Percentiles rank a stretch among this genome's conserved stretches.
Conservation (phyloP, 129 eudicot genomes). For the Lactuca saligna region DNA sequence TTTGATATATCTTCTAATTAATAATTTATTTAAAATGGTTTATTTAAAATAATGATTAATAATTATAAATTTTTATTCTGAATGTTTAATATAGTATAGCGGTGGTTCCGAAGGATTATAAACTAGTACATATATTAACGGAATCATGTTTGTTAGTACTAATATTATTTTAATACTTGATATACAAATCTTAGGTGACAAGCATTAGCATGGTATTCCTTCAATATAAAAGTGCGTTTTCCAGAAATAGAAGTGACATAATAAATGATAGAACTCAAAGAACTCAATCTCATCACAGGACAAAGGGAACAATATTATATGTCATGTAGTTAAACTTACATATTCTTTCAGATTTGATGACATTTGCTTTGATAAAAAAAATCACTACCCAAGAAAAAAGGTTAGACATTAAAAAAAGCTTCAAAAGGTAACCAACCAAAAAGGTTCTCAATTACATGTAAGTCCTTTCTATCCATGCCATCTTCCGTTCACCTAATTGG, state of each 20-base stretch:
- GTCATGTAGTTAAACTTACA: not conserved
- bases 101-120: too few relatives aligned
- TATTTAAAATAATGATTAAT: too few relatives aligned
- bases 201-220: not conserved
- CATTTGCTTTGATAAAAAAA: constrained; percentile 8
- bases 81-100: too few relatives aligned
- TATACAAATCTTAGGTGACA: too few relatives aligned
- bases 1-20: too few relatives aligned
- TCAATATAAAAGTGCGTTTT: not conserved
- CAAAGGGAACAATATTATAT: not conserved
- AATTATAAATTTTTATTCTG: too few relatives aligned
- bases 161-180: not conserved
- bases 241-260: not conserved
- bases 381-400: not conserved
- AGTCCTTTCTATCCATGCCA: constrained; percentile 29
- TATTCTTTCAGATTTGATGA: not conserved
- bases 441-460: constrained; percentile 38
- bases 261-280: not conserved
- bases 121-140: too few relatives aligned
- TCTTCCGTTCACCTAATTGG: constrained; percentile 58
- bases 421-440: constrained; percentile 48
- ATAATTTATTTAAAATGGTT: too few relatives aligned
- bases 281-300: not conserved
- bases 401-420: not conserved
- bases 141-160: too few relatives aligned